Conservation (phyloP, 2,329 filamentous ascomycete genomes). For the Hypoxylon sp. region DNA sequence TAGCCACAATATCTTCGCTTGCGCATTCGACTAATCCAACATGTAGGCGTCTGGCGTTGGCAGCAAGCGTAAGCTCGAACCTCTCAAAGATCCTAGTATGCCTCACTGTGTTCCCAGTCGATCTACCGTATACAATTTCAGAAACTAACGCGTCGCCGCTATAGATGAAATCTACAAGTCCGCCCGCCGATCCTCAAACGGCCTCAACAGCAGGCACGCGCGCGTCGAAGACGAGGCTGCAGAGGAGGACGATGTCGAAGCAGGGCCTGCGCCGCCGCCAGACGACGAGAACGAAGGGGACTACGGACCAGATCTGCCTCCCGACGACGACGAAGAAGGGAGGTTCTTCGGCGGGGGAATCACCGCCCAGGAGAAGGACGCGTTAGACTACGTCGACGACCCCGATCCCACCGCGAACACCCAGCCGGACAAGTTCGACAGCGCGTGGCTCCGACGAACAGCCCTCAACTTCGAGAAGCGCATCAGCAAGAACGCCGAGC, state of each 20-base stretch:
- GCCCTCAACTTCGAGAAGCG: slow-evolving; percentile 87
- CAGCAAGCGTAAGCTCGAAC: slow-evolving; percentile 70
- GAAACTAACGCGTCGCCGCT: slow-evolving; percentile 1
- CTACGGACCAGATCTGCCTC: slow-evolving; percentile 42
- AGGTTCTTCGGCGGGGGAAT: slow-evolving; percentile 96
- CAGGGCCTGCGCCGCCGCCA: slow-evolving; percentile 60
- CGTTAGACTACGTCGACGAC: slow-evolving; percentile 84
- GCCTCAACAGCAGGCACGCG: slow-evolving; percentile 53
- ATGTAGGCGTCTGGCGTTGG: slow-evolving; percentile 50
- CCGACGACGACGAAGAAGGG: slow-evolving; percentile 82
- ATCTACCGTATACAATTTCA: background rate
- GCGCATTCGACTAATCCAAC: background rate
- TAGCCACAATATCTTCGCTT: background rate
- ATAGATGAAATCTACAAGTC: slow-evolving; percentile 71
- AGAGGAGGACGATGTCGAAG: slow-evolving; percentile 54
- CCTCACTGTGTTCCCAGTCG: slow-evolving; percentile 28
- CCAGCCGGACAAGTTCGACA: slow-evolving; percentile 78
- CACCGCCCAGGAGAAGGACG: slow-evolving; percentile 78
- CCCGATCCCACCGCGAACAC: slow-evolving; percentile 49
- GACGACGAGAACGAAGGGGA: slow-evolving; percentile 57
- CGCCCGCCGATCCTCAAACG: slow-evolving; percentile 58
- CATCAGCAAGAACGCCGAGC: slow-evolving; percentile 88
- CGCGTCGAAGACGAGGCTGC: slow-evolving; percentile 54
- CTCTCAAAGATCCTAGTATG: slow-evolving; percentile 68
- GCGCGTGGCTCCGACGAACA: slow-evolving; percentile 81